Evolutionary conservation across 2,329 filamentous ascomycete species (phyloP).

Genomic region (Cladophialophora immunda): DNA sequence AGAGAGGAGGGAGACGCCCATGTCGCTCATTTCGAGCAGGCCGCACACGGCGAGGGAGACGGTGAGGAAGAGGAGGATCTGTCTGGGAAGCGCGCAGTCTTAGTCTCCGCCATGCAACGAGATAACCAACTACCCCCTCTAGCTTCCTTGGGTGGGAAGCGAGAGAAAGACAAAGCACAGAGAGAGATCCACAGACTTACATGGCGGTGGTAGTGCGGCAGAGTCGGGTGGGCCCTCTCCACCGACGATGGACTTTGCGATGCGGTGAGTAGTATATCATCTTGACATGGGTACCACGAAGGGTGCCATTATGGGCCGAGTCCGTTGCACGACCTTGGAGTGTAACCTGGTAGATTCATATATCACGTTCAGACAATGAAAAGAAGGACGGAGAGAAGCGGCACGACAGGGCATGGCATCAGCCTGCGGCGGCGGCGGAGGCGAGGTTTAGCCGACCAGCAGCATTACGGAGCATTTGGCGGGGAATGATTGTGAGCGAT

Average conservation of each 20-base stretch:
- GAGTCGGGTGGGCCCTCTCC: slow-evolving; percentile 26
- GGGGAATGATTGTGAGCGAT: not conserved
- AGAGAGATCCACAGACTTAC: slow-evolving; percentile 25
- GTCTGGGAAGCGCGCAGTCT: slow-evolving; percentile 10
- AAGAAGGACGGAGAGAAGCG: not conserved
- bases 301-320: not conserved
- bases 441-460: not conserved
- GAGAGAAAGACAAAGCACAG: not conserved
- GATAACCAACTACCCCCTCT: not conserved
- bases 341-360: not conserved
- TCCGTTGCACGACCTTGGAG: not conserved
- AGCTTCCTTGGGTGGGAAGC: not conserved
- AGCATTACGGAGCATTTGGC: not conserved
- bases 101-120: not conserved
- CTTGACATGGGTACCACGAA: not conserved
- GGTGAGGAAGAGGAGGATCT: slow-evolving; percentile 66
- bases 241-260: slow-evolving; percentile 34
- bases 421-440: not conserved
- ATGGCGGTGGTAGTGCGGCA: slow-evolving; percentile 34
- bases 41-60: slow-evolving; percentile 71
- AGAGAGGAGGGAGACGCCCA: slow-evolving; percentile 14
- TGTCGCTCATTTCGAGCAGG: slow-evolving; percentile 40
- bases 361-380: not conserved
- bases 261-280: slow-evolving; percentile 30
- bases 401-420: not conserved